A percentile compares a stretch with the other conserved stretches of the same genome.
Conservation (phyloP, 2,329 filamentous ascomycete species). For the Fusarium chaquense region DNA sequence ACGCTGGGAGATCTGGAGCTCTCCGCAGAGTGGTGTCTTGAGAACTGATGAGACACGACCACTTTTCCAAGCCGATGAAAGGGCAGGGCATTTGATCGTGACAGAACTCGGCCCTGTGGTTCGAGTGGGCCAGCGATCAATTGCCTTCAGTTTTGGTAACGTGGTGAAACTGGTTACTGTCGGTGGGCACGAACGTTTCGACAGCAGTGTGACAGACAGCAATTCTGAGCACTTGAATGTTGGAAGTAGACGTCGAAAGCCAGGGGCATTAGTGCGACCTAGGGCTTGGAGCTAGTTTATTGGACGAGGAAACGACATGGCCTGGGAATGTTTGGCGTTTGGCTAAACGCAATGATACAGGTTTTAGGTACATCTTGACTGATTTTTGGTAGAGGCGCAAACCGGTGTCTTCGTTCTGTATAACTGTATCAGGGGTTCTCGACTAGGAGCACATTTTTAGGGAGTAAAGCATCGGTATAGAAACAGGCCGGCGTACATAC, state of each 20-base stretch:
- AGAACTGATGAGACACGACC: conserved; percentile 61
- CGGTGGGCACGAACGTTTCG: conserved; percentile 72
- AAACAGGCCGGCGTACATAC: conserved; percentile 23
- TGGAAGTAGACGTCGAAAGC: conserved; percentile 56
- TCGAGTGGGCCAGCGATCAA: conserved; percentile 71
- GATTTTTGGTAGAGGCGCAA: conserved; percentile 42
- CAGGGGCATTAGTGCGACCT: conserved; percentile 40
- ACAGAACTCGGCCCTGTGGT: conserved; percentile 74
- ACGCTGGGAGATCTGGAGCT: conserved; percentile 68
- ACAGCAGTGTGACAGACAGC: conserved; percentile 53
- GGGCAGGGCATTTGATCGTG: conserved; percentile 70
- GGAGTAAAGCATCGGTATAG: conserved; percentile 9
- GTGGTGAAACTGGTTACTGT: conserved; percentile 77
- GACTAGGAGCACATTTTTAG: conserved; percentile 11
- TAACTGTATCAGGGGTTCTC: background rate
- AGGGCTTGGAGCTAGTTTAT: conserved; percentile 41
- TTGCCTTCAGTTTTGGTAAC: conserved; percentile 79
- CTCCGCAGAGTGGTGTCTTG: conserved; percentile 59
- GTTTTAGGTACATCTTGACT: conserved; percentile 17
- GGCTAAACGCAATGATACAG: conserved; percentile 2
- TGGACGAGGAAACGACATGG: background rate
- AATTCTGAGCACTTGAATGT: conserved; percentile 52
- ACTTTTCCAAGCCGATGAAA: conserved; percentile 57
- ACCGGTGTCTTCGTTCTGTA: conserved; percentile 23
- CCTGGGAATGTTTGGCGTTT: conserved; percentile 11